phyloP scores from a whole-genome alignment of 805 yeast genomes.

The Candida khao-thaluensis region DNA sequence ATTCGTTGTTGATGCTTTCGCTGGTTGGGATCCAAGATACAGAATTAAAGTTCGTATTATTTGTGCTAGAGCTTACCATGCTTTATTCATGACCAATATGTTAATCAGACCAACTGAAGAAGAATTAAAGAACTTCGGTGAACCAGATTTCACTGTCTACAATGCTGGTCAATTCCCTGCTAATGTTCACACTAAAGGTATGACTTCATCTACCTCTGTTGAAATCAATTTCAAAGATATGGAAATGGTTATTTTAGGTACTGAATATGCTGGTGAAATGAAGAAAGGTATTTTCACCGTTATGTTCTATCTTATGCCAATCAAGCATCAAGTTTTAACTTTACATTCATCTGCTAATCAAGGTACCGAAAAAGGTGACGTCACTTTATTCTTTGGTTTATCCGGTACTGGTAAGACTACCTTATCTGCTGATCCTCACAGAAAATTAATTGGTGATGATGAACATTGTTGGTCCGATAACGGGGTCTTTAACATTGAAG shows the following conservation, averaged over 20 bases:
- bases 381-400: constrained; percentile 92
- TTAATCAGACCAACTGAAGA: constrained; percentile 90
- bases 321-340: constrained; percentile 85
- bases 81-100: constrained; percentile 97
- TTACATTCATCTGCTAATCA: constrained; percentile 95
- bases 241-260: constrained; percentile 99
- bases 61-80: constrained; percentile 98
- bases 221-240: constrained; percentile 94
- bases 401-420: constrained; percentile 99
- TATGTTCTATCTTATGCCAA: constrained; percentile 98
- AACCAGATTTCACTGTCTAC: constrained; percentile 97
- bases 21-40: constrained; percentile 99
- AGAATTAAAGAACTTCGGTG: constrained; percentile 87
- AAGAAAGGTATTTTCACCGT: constrained; percentile 98
- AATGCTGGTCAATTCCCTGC: constrained; percentile 99
- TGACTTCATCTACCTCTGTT: constrained; percentile 94
- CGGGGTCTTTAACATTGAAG: constrained; percentile 98
- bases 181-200: constrained; percentile 90
- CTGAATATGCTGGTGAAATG: constrained; percentile 99
- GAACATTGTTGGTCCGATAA: constrained; percentile 99
- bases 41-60: constrained; percentile 93
- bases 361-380: constrained; percentile 78
- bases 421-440: constrained; percentile 91
- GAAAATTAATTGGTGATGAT: constrained; percentile 94
- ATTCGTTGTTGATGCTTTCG: constrained; percentile 93